These are phyloP conservation scores for Vanrija humicola DNA, from an alignment of 1,284 basidiomycete genomes.

Conservation along the genomic window DNA sequence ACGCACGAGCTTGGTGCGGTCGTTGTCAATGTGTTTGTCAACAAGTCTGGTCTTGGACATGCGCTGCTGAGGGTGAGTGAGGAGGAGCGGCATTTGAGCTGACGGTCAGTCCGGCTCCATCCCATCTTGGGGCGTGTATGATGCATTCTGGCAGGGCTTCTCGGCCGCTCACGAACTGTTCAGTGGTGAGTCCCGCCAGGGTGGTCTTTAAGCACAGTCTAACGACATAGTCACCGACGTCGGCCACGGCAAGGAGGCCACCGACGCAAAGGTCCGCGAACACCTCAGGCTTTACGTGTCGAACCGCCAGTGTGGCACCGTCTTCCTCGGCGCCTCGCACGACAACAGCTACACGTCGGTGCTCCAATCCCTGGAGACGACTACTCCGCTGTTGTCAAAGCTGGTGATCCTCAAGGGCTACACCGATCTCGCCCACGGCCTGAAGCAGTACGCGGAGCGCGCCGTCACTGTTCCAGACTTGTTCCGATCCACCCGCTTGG, in stretches of 20 bases:
- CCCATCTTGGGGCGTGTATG: conserved; percentile 28
- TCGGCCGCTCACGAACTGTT: conserved; percentile 38
- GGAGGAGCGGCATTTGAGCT: background rate
- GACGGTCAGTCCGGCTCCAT: conserved; percentile 28
- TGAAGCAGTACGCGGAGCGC: conserved; percentile 56
- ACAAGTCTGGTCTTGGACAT: conserved; percentile 36
- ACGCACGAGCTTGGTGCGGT: conserved; percentile 13
- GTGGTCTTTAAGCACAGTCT: background rate
- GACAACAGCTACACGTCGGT: conserved; percentile 65
- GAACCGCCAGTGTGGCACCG: conserved; percentile 67
- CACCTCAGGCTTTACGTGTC: conserved; percentile 68
- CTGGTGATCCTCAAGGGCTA: conserved; percentile 60
- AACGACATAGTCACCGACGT: conserved; percentile 65
- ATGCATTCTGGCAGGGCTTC: conserved; percentile 43
- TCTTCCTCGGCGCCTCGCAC: conserved; percentile 69
- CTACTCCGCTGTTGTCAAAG: conserved; percentile 54
- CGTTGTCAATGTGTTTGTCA: conserved; percentile 42
- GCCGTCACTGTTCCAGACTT: conserved; percentile 59
- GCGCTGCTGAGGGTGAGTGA: conserved; percentile 37
- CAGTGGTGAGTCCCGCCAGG: conserved; percentile 22
- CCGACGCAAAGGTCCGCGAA: conserved; percentile 70
- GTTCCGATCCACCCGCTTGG: conserved; percentile 58
- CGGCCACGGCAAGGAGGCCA: conserved; percentile 61
- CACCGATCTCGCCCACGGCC: conserved; percentile 52
- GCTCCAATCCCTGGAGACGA: conserved; percentile 49